Evolutionary conservation across 192 early-diverging fungal species (phyloP).

Genomic region (Backusella parvicylindrica): DNA sequence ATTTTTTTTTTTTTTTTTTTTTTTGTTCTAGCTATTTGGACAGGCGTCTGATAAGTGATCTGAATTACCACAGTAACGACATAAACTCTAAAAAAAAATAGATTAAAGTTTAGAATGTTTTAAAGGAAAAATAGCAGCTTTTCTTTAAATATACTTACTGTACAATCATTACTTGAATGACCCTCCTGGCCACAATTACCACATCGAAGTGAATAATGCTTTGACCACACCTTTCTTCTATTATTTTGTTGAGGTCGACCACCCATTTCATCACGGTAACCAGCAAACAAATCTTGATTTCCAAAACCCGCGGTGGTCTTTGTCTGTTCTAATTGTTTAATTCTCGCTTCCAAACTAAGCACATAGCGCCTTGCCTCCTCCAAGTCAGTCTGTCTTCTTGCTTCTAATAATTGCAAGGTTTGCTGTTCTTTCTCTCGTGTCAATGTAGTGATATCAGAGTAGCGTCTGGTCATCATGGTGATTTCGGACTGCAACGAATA

Average conservation of each 20-base stretch:
- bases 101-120: not conserved
- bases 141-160: not conserved
- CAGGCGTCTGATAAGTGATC: slow-evolving; percentile 24
- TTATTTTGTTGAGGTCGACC: not conserved
- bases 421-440: slow-evolving; percentile 42
- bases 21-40: not conserved
- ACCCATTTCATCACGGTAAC: slow-evolving; percentile 20
- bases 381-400: slow-evolving; percentile 43
- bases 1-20: not conserved
- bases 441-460: slow-evolving; percentile 38
- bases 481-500: slow-evolving; percentile 50
- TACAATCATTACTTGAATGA: slow-evolving; percentile 43
- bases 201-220: slow-evolving; percentile 30
- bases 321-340: slow-evolving; percentile 13
- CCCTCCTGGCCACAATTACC: slow-evolving; percentile 50
- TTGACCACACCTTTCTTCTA: not conserved
- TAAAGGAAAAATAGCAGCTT: not conserved
- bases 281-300: slow-evolving; percentile 28
- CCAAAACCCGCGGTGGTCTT: slow-evolving; percentile 15
- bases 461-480: slow-evolving; percentile 38
- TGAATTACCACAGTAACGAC: slow-evolving; percentile 25
- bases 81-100: slow-evolving; percentile 7
- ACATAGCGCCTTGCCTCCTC: slow-evolving; percentile 49
- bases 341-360: slow-evolving; percentile 20
- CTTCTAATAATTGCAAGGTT: not conserved